phyloP scores from a whole-genome alignment of 371 early-diverging fungal species.

The Syncephalastrum sp. region DNA sequence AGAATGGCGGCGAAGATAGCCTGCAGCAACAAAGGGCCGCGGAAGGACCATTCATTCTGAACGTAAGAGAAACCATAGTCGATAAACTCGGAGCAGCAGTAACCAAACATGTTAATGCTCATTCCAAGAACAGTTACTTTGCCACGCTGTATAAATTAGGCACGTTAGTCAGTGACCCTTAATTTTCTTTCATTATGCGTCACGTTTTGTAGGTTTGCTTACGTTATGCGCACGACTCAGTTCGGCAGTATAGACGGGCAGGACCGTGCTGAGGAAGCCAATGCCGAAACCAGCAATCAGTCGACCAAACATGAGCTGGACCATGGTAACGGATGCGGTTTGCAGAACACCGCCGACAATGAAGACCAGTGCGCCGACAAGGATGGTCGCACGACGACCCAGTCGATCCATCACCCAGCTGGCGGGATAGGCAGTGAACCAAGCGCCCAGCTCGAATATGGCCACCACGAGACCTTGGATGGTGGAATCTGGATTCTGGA shows the following conservation, averaged over 20 bases:
- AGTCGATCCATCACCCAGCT: constrained; percentile 40
- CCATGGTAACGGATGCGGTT: constrained; percentile 29
- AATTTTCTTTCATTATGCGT: not conserved
- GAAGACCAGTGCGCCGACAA: constrained; percentile 44
- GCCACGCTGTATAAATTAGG: constrained; percentile 22
- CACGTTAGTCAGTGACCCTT: not conserved
- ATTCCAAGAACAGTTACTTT: constrained; percentile 39
- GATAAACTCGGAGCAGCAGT: constrained; percentile 39
- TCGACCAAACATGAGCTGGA: constrained; percentile 37
- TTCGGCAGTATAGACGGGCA: constrained; percentile 53
- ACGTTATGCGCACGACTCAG: constrained; percentile 46
- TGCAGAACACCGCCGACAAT: constrained; percentile 48
- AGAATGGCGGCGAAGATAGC: constrained; percentile 45
- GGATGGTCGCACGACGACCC: constrained; percentile 49
- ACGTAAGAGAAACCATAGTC: constrained; percentile 35
- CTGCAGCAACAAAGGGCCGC: constrained; percentile 46
- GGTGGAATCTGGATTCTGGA: constrained; percentile 29
- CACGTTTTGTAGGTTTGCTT: constrained; percentile 5
- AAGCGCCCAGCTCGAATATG: constrained; percentile 46
- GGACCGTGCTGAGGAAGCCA: constrained; percentile 41
- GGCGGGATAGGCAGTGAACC: constrained; percentile 32
- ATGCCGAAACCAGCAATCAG: constrained; percentile 53
- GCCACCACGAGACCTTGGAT: constrained; percentile 39
- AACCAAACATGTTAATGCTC: constrained; percentile 42
- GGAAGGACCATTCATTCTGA: constrained; percentile 36